Base-by-base conservation (phyloP, 2,329 filamentous ascomycete species). In the Biscogniauxia marginata region DNA sequence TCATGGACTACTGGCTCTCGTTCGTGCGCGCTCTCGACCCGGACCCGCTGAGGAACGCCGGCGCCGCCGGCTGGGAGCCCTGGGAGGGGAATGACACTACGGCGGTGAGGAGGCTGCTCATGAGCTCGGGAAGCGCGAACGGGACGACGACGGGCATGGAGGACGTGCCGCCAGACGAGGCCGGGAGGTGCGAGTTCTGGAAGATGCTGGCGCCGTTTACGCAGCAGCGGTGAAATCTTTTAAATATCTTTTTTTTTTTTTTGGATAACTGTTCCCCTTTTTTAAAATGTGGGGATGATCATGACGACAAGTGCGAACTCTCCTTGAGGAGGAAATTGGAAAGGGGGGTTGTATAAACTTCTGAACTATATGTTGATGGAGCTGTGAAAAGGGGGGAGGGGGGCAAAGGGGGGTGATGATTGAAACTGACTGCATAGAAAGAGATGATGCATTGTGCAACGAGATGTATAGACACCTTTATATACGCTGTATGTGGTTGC, bases 1-100 rank as follows among this genome's bases (percentile, higher is more conserved):
- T 80, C 18, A 80, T 80, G 76, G 70, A 70, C 49, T 83, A 83
- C 63, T 81, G 74, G 67, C 70, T 80, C 46, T 79, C 77, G 18
- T 83, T 83, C 60, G 76, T 80, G 19, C 68, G 71, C 21, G 64
- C 65, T 9, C 66, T 79, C 30, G 71, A 82, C 56, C 80, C 80
- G 1, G 81, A 80, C 53, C 44, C 60, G 7, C 57, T 73, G 46
- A 66, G 71, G 50, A 60, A 66, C 19, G 23, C 55, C 0, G 70
- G 64, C 1, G 68, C 76, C 3, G 77, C 78, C 2, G 62, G 50
- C 3, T 82, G 79, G 80, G 67, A 65, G 46, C 49, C 60, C 0
- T 81, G 78, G 74, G 70, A 46, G 4, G 50, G 46, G 11, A 13
- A 39, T 18, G 21, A 19, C 4, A 11, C 19, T 23, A 22, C 1